Evolutionary conservation across 768 basidiomycete genomes (phyloP), one percentile per base, ranked within the genome.

Genomic region (Dioszegia hungarica): DNA sequence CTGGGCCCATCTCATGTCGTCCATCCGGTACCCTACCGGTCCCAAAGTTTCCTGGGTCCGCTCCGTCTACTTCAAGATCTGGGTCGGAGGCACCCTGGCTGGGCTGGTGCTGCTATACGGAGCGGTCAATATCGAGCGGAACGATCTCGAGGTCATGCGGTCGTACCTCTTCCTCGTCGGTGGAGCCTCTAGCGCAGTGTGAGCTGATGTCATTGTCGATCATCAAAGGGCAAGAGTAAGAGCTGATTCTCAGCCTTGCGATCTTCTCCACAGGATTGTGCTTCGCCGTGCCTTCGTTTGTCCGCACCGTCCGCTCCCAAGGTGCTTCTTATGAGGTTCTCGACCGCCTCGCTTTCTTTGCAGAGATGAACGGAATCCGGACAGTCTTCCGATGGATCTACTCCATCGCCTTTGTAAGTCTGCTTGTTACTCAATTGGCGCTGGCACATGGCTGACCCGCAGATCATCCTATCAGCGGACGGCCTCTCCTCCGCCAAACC

Each of bases 1-100:
- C 41, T 66, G 64, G 68, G 64, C 55, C 20, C 66, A 70, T 39
- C 57, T 70, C 20, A 70, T 66, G 15, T 56, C 49, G 24, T 59
- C 60, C 28, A 64, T 70, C 39, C 57, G 56, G 5, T 57, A 55
- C 17, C 49, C 62, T 3, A 62, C 58, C 3, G 60, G 62, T 12
- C 53, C 60, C 3, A 56, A 54, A 24, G 48, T 47, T 11, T 50
- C 63, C 3, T 70, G 68, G 68, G 25, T 59, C 15, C 19, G 40
- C 25, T 70, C 68, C 3, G 34, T 38, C 39, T 61, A 44, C 29
- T 66, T 70, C 65, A 62, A 66, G 40, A 3, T 62, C 54, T 70
- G 63, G 63, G 34, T 66, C 19, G 60, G 11, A 9, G 57, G 45
- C 6, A 44, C 40, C 11, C 1, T 57, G 8, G 54, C 53, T 15